Base-by-base conservation (phyloP, 306 rosid genomes). In the Sechiopsis laciniata region DNA sequence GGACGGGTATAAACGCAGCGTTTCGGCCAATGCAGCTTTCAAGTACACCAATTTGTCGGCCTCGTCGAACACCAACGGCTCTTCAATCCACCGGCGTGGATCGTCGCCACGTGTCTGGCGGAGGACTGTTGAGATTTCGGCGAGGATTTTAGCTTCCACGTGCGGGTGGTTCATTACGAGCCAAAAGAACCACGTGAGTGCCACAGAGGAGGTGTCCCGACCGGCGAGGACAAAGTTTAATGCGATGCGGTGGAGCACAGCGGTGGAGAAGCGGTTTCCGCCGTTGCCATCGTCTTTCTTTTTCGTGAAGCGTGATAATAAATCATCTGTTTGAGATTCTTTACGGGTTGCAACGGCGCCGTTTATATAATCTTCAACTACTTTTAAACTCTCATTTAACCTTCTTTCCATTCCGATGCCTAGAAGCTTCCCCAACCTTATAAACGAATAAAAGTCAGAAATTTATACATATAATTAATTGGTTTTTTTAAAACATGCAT, bases 191-290 rank as follows among this genome's bases (percentile, higher is more conserved):
- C 98, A 94, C 80, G 91, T 86, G 51, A 94, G 88, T 0, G 98
- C 98, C 35, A 94, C 98, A 0, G 98, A 94, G 0, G 98, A 90
- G 3, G 98, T 94, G 89, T 94, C 98, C 16, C 98, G 87, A 1
- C 98, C 98, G 56, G 98, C 98, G 64, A 94, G 96, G 77, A 94
- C 86, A 79, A 94, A 94, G 83, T 94, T 94, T 40, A 94, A 78
- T 0, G 98, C 97, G 13, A 94, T 89, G 12, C 78, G 94, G 6
- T 87, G 89, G 22, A 94, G 88, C 7, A 82, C 86, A 4, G 76
- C 26, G 45, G 73, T 6, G 6, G 81, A 69, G 24, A 90, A 78
- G 4, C 71, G 76, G 32, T 87, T 37, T 2, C 42, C 83, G 0
- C 98, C 96, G 14, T 82, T 48, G 0, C 72, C 83, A 62, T 89